phyloP scores from a whole-genome alignment of 2,329 filamentous ascomycete genomes.

The Pseudogymnoascus sp. region DNA sequence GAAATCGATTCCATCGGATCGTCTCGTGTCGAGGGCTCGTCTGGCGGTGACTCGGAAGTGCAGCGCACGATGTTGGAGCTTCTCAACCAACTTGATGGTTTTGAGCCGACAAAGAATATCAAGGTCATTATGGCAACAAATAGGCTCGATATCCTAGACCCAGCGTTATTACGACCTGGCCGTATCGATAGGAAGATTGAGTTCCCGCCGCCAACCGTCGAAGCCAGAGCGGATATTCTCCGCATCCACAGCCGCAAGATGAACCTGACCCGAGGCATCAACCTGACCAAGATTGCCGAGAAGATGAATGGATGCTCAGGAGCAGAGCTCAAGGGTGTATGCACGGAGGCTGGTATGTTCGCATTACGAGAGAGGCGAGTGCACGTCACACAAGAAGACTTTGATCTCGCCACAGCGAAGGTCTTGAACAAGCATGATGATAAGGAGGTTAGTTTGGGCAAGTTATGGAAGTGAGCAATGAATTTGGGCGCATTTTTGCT shows the following conservation, averaged over 20 bases:
- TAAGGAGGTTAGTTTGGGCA: conserved; percentile 86
- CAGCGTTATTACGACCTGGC: conserved; percentile 86
- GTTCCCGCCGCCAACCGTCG: conserved; percentile 92
- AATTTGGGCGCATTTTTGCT: conserved; percentile 1
- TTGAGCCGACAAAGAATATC: conserved; percentile 99
- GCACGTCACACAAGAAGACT: conserved; percentile 98
- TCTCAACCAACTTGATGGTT: conserved; percentile 95
- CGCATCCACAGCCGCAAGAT: conserved; percentile 97
- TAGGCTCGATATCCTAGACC: conserved; percentile 92
- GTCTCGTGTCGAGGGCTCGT: conserved; percentile 90
- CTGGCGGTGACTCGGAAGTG: conserved; percentile 92
- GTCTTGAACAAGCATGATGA: conserved; percentile 99
- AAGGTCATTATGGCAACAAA: conserved; percentile 99
- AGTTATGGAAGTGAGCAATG: conserved; percentile 64
- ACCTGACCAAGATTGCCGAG: conserved; percentile 96
- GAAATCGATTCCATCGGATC: conserved; percentile 99
- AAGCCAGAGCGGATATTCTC: conserved; percentile 93
- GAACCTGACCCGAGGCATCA: conserved; percentile 96
- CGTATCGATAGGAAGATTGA: conserved; percentile 98
- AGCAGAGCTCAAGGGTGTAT: conserved; percentile 96
- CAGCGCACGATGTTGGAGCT: conserved; percentile 98
- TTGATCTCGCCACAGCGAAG: conserved; percentile 97
- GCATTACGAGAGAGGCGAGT: conserved; percentile 90
- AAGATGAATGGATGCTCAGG: conserved; percentile 99
- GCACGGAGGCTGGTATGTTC: conserved; percentile 98